Evolutionary conservation across 306 rosid genomes (phyloP), one percentile per base, ranked within the genome.

Genomic region (Prinsepia uniflora): DNA sequence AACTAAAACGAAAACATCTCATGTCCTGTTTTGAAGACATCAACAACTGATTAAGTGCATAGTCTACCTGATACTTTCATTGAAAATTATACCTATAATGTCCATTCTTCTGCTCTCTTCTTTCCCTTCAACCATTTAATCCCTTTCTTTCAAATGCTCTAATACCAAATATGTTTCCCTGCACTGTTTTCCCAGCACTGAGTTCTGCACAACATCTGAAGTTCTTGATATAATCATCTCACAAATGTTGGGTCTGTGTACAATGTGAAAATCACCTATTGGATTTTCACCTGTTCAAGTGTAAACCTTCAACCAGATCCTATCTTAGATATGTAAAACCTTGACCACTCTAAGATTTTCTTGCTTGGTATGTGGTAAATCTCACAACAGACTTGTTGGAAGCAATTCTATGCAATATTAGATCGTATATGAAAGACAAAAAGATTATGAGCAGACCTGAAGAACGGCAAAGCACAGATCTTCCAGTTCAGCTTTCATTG

Each of bases 401-500:
- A 53, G 58, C 30, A 18, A 18, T 53, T 18, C 7, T 53, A 6
- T 53, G 10, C 1, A 24, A 53, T 53, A 18, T 53, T 53, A 53
- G 64, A 72, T 72, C 34, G 65, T 48, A 22, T 14, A 52, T 36
- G 54, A 77, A 7, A 54, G 34, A 57, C 34, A 69, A 67, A 74
- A 43, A 67, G 66, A 76, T 52, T 65, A 68, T 71, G 70, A 72
- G 50, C 61, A 71, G 50, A 93, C 98, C 97, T 93, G 90, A 75
- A 93, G 92, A 78, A 93, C 96, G 63, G 96, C 97, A 79, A 93
- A 93, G 77, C 98, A 88, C 63, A 88, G 86, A 87, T 93, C 98
- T 83, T 93, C 98, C 41, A 90, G 79, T 84, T 93, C 97, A 67
- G 94, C 94, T 90, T 90, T 88, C 90, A 93, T 76, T 8, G 96